Evolutionary conservation across 306 rosid genomes (phyloP).

Genomic region (Castanea sativa): DNA sequence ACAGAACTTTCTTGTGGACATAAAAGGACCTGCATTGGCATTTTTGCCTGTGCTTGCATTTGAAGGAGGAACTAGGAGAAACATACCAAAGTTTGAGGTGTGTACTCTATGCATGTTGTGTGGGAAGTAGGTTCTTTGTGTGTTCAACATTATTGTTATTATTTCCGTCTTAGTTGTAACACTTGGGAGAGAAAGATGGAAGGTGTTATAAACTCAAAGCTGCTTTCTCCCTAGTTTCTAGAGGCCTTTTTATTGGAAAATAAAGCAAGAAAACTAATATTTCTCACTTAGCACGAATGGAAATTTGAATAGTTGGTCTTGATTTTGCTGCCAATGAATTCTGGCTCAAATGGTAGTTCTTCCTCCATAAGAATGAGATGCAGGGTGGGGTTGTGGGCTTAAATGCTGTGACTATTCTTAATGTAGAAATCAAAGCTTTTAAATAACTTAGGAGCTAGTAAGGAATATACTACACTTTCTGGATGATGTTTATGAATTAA

Average conservation of each 20-base stretch:
- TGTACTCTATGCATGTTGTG: constrained; percentile 13
- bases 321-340: not conserved
- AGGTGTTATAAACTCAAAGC: not conserved
- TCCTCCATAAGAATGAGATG: too few species aligned
- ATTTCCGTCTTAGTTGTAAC: not conserved
- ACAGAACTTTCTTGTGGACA: constrained; percentile 92
- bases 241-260: not conserved
- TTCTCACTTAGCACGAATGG: not conserved
- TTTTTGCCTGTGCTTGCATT: constrained; percentile 92
- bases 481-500: not conserved
- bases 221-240: not conserved
- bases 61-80: constrained; percentile 98
- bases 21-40: constrained; percentile 82
- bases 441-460: not conserved
- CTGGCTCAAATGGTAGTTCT: too few species aligned
- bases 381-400: too few species aligned
- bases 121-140: not conserved
- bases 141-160: not conserved
- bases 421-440: not conserved
- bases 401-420: not conserved
- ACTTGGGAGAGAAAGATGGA: not conserved
- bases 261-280: not conserved
- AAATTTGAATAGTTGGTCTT: not conserved
- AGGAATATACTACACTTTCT: not conserved
- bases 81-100: constrained; percentile 92